These are phyloP conservation scores for Angophora floribunda DNA, from an alignment of 345 rosid genomes.

Conservation along the genomic window DNA sequence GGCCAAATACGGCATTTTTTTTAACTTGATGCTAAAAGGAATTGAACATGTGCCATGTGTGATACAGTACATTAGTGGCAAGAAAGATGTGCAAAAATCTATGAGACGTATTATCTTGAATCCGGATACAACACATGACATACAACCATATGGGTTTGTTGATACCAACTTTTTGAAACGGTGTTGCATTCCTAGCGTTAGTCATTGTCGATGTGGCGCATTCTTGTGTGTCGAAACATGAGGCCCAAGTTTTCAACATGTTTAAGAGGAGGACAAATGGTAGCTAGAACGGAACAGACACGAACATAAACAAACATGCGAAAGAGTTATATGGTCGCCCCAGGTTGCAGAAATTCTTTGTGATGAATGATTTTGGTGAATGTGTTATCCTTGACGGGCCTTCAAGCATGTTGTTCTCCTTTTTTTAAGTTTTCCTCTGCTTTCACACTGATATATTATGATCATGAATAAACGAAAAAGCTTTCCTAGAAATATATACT, in stretches of 20 bases:
- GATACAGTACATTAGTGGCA: background rate
- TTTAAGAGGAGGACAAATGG: background rate
- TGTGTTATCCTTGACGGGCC: background rate
- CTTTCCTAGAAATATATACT: background rate
- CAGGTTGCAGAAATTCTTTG: background rate
- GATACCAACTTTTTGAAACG: background rate
- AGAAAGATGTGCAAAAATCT: background rate
- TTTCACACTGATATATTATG: background rate
- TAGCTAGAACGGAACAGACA: background rate
- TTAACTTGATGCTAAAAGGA: background rate
- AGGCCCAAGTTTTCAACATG: background rate
- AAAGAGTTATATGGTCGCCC: background rate
- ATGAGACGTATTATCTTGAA: background rate
- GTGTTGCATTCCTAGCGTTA: background rate
- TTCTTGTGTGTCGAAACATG: background rate
- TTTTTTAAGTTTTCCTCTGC: background rate
- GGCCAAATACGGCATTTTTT: background rate
- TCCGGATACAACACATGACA: background rate
- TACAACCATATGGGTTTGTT: background rate
- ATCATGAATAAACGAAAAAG: background rate
- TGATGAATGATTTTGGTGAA: background rate
- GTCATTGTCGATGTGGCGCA: background rate
- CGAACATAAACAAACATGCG: background rate
- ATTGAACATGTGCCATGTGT: too few species aligned
- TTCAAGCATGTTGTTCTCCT: background rate